These are phyloP conservation scores for Monilinia vaccinii-corymbosi DNA, from an alignment of 2,329 filamentous ascomycete genomes.

Conservation along the genomic window DNA sequence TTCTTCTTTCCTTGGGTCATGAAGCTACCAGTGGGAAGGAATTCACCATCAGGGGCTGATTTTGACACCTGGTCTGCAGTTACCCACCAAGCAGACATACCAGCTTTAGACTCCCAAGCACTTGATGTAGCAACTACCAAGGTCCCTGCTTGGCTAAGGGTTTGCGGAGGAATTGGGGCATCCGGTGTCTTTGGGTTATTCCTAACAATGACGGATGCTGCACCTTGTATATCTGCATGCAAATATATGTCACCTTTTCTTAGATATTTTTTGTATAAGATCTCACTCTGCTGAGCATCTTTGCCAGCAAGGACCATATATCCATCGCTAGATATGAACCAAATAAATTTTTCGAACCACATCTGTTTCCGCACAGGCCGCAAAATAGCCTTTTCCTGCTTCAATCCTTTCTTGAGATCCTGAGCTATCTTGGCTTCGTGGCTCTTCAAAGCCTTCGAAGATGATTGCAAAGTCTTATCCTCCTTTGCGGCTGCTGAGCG, in stretches of 20 bases:
- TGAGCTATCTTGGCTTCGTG: constrained; percentile 81
- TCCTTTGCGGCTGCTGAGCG: constrained; percentile 78
- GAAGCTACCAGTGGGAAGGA: constrained; percentile 69
- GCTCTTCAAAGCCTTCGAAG: constrained; percentile 74
- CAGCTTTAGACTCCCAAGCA: constrained; percentile 93
- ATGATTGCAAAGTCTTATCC: constrained; percentile 75
- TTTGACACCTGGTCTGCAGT: constrained; percentile 85
- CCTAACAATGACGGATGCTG: constrained; percentile 80
- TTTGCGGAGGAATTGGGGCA: constrained; percentile 84
- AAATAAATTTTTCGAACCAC: constrained; percentile 97
- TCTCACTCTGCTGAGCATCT: constrained; percentile 82
- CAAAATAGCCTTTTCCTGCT: constrained; percentile 83
- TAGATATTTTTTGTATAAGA: constrained; percentile 79
- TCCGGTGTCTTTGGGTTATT: constrained; percentile 71
- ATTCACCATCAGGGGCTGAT: constrained; percentile 69
- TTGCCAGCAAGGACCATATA: constrained; percentile 86
- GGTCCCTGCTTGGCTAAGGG: constrained; percentile 80
- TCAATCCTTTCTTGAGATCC: constrained; percentile 78
- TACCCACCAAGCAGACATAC: constrained; percentile 96
- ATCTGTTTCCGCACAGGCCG: constrained; percentile 73
- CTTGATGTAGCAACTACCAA: constrained; percentile 76
- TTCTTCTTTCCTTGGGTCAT: constrained; percentile 82
- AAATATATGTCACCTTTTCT: constrained; percentile 87
- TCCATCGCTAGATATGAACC: constrained; percentile 92
- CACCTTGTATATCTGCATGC: constrained; percentile 79